Evolutionary conservation across 75 land plant species (phyloP).

Genomic region (Sequoiadendron giganteum): DNA sequence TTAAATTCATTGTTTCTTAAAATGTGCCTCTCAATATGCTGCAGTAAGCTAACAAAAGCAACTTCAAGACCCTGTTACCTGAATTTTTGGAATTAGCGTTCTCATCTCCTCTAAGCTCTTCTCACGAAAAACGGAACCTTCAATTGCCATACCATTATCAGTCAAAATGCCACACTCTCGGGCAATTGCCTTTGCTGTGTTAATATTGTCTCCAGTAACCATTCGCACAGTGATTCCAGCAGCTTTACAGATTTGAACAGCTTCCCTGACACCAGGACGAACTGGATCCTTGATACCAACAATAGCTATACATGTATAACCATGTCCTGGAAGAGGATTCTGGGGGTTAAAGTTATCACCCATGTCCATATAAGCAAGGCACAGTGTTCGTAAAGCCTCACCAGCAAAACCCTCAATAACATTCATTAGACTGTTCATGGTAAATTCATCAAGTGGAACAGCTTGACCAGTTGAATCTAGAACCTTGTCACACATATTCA

Average conservation of each 20-base stretch:
- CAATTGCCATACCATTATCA: conserved; percentile 87
- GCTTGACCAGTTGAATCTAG: conserved; percentile 53
- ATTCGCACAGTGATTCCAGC: conserved; percentile 97
- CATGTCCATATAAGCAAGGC: conserved; percentile 79
- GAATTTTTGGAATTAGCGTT: conserved; percentile 67
- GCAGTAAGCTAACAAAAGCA: neutral
- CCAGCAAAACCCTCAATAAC: conserved; percentile 77
- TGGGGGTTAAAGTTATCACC: conserved; percentile 43
- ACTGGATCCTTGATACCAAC: conserved; percentile 98
- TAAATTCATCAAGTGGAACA: conserved; percentile 61
- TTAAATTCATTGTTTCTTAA: neutral
- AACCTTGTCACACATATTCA: conserved; percentile 70
- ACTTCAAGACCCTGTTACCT: conserved; percentile 40
- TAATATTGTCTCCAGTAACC: conserved; percentile 97
- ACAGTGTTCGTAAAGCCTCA: conserved; percentile 90
- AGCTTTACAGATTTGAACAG: conserved; percentile 74
- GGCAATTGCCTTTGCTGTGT: conserved; percentile 97
- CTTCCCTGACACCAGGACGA: conserved; percentile 95
- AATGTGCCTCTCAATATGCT: conserved; percentile 4
- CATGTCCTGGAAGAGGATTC: conserved; percentile 49
- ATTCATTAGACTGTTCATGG: conserved; percentile 42
- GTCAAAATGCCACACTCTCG: conserved; percentile 96
- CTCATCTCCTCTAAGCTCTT: conserved; percentile 55
- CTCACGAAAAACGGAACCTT: conserved; percentile 83
- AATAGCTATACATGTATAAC: conserved; percentile 73